Base-by-base conservation (phyloP, 202 grass and related monocot genomes). In the Hordeum pubiflorum region DNA sequence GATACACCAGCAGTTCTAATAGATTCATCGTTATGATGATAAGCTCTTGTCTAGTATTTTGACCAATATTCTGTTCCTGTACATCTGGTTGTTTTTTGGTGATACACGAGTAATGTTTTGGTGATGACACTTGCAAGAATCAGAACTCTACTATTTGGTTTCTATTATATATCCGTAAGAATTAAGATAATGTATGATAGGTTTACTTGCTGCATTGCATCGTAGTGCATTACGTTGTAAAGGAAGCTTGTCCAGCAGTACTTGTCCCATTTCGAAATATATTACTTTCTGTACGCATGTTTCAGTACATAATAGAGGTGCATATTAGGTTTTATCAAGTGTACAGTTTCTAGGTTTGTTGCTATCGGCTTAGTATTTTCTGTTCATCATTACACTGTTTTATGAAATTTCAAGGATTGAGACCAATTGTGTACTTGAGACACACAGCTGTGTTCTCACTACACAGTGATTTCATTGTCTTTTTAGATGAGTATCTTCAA, bases 371-470 rank as follows among this genome's bases (percentile, higher is more conserved):
- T 43, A 48, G 40, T 86, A 21, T 61, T 69, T 23, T n/a, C 76
- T 20, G 14, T 33, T 63, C 38, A 54, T 80, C 12, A 52, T 68
- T n/a, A 56, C 5, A 52, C 52, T n/a, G 33, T 61, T 44, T 74
- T 20, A 20, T 58, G 9, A 81, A 66, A 8, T 75, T 64, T 61
- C n/a, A 67, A 80, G 39, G 79, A 58, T 32, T 62, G 59, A 70
- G 7, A 71, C 32, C 5, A 63, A 33, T 18, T 40, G 27, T 69
- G 29, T 69, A 43, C 10, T 40, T 29, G 20, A 44, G 9, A 72
- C 43, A 57, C 34, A 63, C 33, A n/a, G 23, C 36, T 77, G 38
- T 81, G 23, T 43, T 77, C 27, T 50, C 14, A 29, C 20, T 84
- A 26, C 20, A 71, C 22, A 17, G 7, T 80, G 1, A 5, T 38